These are phyloP conservation scores for Calonectria pseudoturangicola DNA, from an alignment of 2,329 filamentous ascomycete genomes.

Conservation along the genomic window DNA sequence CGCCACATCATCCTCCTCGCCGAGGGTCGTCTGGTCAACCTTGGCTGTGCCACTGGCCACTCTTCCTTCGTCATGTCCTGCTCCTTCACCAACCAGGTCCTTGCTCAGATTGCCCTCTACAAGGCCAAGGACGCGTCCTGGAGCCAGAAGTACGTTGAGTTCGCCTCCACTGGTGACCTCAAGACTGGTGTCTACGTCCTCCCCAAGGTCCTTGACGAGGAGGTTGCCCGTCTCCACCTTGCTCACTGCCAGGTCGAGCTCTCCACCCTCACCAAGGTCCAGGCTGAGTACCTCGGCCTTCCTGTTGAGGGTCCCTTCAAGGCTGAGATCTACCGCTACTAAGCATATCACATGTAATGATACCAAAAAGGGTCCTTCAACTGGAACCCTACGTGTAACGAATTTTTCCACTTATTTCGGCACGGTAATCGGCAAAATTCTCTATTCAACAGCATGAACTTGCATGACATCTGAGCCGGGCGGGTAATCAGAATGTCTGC, in stretches of 20 bases:
- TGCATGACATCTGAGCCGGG: constrained; percentile 62
- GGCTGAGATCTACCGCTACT: constrained; percentile 82
- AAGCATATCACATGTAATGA: constrained; percentile 59
- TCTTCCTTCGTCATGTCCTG: constrained; percentile 99
- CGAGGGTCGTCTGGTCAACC: constrained; percentile 99
- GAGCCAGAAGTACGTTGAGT: constrained; percentile 96
- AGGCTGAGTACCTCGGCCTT: constrained; percentile 96
- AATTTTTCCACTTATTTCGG: constrained; percentile 57
- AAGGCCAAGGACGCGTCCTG: constrained; percentile 93
- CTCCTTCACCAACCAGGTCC: constrained; percentile 99
- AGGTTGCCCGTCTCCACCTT: constrained; percentile 96
- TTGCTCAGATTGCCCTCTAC: constrained; percentile 98
- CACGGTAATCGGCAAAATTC: constrained; percentile 61
- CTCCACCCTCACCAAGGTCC: constrained; percentile 86
- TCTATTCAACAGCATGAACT: constrained; percentile 67
- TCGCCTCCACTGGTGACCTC: constrained; percentile 93
- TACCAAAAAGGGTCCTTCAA: constrained; percentile 63
- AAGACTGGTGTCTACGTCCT: constrained; percentile 93
- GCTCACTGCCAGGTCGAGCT: constrained; percentile 96
- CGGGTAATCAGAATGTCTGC: constrained; percentile 54
- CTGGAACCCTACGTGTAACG: constrained; percentile 62
- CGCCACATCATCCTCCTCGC: constrained; percentile 98
- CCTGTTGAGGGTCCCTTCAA: constrained; percentile 94
- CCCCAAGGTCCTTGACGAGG: constrained; percentile 99
- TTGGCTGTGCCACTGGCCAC: constrained; percentile 99